These are phyloP conservation scores for Angomonas ambiguus DNA, from an alignment of 208 protist species.

Conservation along the genomic window DNA sequence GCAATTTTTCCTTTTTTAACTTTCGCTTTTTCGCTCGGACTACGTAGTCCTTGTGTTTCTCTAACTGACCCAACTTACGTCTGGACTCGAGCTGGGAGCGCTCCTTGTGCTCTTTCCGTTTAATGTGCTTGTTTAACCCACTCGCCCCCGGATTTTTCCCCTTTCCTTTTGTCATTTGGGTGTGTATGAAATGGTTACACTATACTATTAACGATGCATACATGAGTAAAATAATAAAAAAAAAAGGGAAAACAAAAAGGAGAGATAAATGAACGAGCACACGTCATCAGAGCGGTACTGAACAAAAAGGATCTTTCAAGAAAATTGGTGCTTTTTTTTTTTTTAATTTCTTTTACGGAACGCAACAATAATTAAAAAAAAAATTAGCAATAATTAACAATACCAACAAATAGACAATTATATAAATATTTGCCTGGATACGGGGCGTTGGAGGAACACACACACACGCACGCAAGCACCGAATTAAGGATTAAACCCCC, in stretches of 20 bases:
- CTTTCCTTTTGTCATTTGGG: constrained; percentile 80
- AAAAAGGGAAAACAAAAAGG: not conserved
- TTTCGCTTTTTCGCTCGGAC: constrained; percentile 75
- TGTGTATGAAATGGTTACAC: not conserved
- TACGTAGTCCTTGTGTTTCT: constrained; percentile 93
- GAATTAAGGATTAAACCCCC: not conserved
- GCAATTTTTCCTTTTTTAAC: constrained; percentile 65
- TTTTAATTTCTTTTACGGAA: constrained; percentile 1
- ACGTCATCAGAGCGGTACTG: too few species aligned
- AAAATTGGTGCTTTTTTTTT: constrained; percentile 2
- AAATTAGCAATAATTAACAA: not conserved
- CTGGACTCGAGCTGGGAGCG: constrained; percentile 80
- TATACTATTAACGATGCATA: too few species aligned
- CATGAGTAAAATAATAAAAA: constrained; percentile 5
- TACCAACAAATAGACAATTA: not conserved
- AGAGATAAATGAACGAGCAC: not conserved
- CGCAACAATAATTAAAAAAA: not conserved
- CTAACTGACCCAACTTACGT: constrained; percentile 83
- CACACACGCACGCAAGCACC: not conserved
- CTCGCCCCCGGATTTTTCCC: constrained; percentile 81
- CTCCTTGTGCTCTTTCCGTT: constrained; percentile 86
- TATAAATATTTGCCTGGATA: too few species aligned
- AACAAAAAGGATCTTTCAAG: not conserved
- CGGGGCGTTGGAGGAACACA: too few species aligned
- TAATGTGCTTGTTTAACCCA: constrained; percentile 84